Evolutionary conservation across 1,284 basidiomycete genomes (phyloP).

Genomic region (Mycosarcoma mackinlayi): DNA sequence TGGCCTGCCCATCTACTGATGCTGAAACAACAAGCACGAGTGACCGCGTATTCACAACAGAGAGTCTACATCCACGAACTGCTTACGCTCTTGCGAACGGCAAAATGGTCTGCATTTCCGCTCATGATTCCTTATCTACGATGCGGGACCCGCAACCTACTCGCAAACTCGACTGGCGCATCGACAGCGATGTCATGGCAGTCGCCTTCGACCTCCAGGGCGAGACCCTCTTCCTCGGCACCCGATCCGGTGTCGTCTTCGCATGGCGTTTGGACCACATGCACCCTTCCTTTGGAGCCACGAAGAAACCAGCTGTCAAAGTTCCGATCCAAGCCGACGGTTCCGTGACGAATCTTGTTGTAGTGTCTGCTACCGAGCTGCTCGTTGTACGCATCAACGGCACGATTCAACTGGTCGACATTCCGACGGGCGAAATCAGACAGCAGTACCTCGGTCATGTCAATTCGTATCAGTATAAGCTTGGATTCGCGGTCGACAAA

Average conservation of each 20-base stretch:
- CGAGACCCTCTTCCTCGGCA: constrained; percentile 15
- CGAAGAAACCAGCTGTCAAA: too few species aligned
- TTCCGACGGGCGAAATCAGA: background rate
- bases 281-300: too few species aligned
- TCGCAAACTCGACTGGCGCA: too few species aligned
- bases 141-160: too few species aligned
- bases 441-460: constrained; percentile 25
- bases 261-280: constrained; percentile 4
- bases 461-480: constrained; percentile 31
- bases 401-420: constrained; percentile 17
- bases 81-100: constrained; percentile 1
- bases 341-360: constrained; percentile 26
- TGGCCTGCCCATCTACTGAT: too few species aligned
- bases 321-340: constrained; percentile 1
- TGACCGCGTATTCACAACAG: too few species aligned
- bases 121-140: too few species aligned
- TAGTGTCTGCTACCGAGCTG: constrained; percentile 6
- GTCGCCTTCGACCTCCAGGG: constrained; percentile 4
- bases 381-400: constrained; percentile 32
- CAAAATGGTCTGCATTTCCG: background rate
- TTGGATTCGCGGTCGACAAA: constrained; percentile 22
- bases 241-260: constrained; percentile 18
- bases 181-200: constrained; percentile 26
- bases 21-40: too few species aligned
- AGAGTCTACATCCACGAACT: too few species aligned